A percentile compares a stretch with the other conserved stretches of the same genome.
Evolutionary conservation across 441 rosid genomes (phyloP).

Genomic region (Jatropha podagrica): DNA sequence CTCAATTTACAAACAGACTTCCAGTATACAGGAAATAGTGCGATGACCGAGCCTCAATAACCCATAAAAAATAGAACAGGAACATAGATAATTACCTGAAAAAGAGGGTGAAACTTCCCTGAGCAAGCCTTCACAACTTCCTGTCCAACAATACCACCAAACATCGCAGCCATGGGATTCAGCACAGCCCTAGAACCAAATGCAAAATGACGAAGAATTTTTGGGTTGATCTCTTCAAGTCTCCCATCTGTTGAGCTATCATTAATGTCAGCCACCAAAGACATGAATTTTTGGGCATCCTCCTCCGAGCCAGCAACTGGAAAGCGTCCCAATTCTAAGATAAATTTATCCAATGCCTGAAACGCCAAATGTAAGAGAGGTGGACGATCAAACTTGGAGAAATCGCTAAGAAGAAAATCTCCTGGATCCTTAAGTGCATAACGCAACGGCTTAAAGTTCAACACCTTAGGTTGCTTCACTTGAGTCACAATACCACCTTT

Average conservation of each 20-base stretch:
- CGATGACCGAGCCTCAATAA: no score
- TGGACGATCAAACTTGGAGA: conserved; percentile 86
- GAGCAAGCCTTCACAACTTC: conserved; percentile 97
- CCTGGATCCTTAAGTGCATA: conserved; percentile 88
- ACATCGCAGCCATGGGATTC: conserved; percentile 98
- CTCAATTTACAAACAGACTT: neutral
- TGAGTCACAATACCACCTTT: conserved; percentile 95
- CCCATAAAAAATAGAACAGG: neutral
- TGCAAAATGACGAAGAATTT: conserved; percentile 72
- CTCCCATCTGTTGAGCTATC: conserved; percentile 56
- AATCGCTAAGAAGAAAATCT: conserved; percentile 85
- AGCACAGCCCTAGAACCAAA: conserved; percentile 87
- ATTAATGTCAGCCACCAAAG: conserved; percentile 55
- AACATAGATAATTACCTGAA: conserved; percentile 48
- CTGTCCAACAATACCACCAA: conserved; percentile 95
- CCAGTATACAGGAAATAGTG: neutral
- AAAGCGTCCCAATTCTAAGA: conserved; percentile 54
- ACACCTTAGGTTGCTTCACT: conserved; percentile 76
- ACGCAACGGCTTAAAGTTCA: conserved; percentile 71
- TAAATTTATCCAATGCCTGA: conserved; percentile 80
- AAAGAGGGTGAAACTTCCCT: conserved; percentile 90
- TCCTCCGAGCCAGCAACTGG: conserved; percentile 88
- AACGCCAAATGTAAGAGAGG: conserved; percentile 86
- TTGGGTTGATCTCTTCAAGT: conserved; percentile 61
- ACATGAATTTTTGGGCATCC: conserved; percentile 71